Percentiles rank a stretch among this genome's conserved stretches.
Evolutionary conservation across 192 early-diverging fungal genomes (phyloP).

Genomic region (Neocallimastix lanati): DNA sequence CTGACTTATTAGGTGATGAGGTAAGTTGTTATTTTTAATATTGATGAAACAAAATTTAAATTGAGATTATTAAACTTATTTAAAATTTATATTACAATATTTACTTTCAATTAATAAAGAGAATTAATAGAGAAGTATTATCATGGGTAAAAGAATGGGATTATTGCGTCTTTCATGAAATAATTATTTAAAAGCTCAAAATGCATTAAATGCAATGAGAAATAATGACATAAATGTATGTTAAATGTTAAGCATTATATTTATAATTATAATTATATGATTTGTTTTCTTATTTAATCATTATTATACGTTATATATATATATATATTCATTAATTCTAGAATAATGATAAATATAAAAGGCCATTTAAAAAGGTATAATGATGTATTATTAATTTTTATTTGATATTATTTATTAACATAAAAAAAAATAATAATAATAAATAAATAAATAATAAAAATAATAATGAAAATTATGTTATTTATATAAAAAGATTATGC

Average conservation of each 20-base stretch:
- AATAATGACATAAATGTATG: background rate
- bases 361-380: background rate
- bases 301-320: no score
- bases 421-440: no score
- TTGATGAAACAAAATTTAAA: background rate
- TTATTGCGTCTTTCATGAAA: conserved; percentile 68
- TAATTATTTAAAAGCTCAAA: conserved; percentile 1
- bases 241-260: no score
- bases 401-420: no score
- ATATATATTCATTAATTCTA: no score
- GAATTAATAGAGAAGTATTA: conserved; percentile 69
- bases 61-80: no score
- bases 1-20: conserved; percentile 82
- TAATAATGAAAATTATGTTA: background rate
- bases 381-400: no score
- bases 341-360: conserved; percentile 1
- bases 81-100: no score
- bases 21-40: conserved; percentile 8
- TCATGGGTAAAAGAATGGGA: conserved; percentile 96
- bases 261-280: background rate
- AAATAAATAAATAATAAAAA: background rate
- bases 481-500: conserved; percentile 17
- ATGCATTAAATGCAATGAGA: background rate
- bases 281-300: no score
- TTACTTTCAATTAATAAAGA: conserved; percentile 12